Evolutionary conservation across 106 monocot species (phyloP).

Genomic region (Platanthera zijinensis): DNA sequence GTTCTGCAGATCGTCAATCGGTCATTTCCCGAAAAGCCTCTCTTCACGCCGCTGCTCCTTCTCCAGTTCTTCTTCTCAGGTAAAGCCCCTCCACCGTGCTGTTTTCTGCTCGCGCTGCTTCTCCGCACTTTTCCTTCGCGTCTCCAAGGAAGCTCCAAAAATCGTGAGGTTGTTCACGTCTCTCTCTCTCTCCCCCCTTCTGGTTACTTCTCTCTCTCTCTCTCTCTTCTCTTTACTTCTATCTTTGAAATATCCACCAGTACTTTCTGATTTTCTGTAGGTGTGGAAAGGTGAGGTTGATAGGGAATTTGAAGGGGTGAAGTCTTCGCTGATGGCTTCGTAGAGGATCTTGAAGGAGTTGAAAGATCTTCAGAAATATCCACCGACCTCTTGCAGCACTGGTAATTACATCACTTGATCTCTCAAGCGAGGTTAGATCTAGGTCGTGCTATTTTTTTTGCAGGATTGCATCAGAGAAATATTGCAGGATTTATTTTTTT

Average conservation of each 20-base stretch:
- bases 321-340: constrained; percentile 17
- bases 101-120: not conserved
- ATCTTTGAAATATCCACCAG: too few relatives aligned
- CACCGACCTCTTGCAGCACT: constrained; percentile 33
- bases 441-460: not conserved
- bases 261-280: not conserved
- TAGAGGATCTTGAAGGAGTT: constrained; percentile 30
- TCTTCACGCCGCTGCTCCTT: too few relatives aligned
- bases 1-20: too few relatives aligned
- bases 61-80: too few relatives aligned
- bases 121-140: not conserved
- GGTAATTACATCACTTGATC: constrained; percentile 6
- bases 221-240: not conserved
- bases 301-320: not conserved
- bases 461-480: not conserved
- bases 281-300: not conserved
- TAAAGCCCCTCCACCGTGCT: not conserved
- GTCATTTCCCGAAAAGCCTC: too few relatives aligned
- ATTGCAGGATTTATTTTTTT: not conserved
- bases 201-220: not conserved
- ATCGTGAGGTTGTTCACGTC: not conserved
- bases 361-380: constrained; percentile 35
- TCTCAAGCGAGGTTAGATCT: not conserved
- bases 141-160: not conserved
- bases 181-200: not conserved